Conservation (phyloP, 441 rosid species). For the Eutrema salsugineum region DNA sequence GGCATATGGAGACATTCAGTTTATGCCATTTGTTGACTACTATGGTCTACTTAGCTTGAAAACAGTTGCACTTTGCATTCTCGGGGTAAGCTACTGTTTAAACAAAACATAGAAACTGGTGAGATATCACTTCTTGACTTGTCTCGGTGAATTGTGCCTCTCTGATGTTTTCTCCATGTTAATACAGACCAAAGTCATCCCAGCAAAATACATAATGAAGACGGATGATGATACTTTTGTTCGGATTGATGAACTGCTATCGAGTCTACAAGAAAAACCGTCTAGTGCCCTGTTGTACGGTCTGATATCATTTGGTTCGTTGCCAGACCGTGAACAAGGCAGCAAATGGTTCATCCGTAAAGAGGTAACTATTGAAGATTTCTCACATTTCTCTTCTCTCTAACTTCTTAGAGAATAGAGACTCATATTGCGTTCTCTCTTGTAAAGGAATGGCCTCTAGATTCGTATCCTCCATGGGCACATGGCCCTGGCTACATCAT, state of each 20-base stretch:
- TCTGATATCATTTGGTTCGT: conserved; percentile 58
- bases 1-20: conserved; percentile 77
- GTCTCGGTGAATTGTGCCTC: no score
- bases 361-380: no score
- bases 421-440: not conserved
- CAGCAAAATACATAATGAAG: conserved; percentile 88
- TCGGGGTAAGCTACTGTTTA: conserved; percentile 57
- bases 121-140: no score
- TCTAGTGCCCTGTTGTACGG: conserved; percentile 66
- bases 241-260: conserved; percentile 72
- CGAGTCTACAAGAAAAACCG: conserved; percentile 55
- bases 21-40: conserved; percentile 94
- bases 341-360: conserved; percentile 84
- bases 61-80: conserved; percentile 80
- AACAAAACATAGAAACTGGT: not conserved
- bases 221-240: conserved; percentile 94
- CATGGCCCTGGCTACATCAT: conserved; percentile 89
- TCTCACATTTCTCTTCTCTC: no score
- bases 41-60: conserved; percentile 80
- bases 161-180: not conserved
- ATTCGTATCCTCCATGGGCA: conserved; percentile 89
- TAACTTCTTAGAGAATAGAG: not conserved
- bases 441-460: conserved; percentile 74
- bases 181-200: conserved; percentile 73
- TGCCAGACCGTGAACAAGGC: conserved; percentile 71